These are phyloP conservation scores for Elongisporangium senticosum DNA, from an alignment of 352 stramenopile species.

Conservation along the genomic window DNA sequence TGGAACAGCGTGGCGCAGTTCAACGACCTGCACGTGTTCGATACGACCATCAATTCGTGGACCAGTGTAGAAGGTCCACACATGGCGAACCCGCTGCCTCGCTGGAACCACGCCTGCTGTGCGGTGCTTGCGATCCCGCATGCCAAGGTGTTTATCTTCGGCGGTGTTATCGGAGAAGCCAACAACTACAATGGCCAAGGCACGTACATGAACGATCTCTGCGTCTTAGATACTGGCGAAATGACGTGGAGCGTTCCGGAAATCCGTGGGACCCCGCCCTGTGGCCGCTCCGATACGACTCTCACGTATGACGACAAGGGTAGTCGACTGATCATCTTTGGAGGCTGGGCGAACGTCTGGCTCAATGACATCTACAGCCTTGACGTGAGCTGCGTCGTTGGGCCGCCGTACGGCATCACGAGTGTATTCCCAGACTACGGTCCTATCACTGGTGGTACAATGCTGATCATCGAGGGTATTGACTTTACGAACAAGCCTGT, in stretches of 20 bases:
- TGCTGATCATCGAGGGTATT: slow-evolving; percentile 87
- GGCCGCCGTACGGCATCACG: slow-evolving; percentile 94
- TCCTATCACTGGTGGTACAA: slow-evolving; percentile 89
- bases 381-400: slow-evolving; percentile 93
- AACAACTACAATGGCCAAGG: slow-evolving; percentile 84
- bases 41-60: slow-evolving; percentile 86
- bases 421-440: slow-evolving; percentile 85
- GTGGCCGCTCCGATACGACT: slow-evolving; percentile 89
- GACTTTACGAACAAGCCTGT: slow-evolving; percentile 85
- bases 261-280: slow-evolving; percentile 76
- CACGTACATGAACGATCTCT: slow-evolving; percentile 86
- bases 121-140: slow-evolving; percentile 93
- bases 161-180: slow-evolving; percentile 90
- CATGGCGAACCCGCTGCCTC: slow-evolving; percentile 69
- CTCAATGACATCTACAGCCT: slow-evolving; percentile 89
- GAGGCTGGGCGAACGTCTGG: slow-evolving; percentile 95
- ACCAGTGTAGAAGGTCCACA: slow-evolving; percentile 67
- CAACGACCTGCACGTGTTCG: slow-evolving; percentile 93
- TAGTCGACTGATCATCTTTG: slow-evolving; percentile 91
- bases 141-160: slow-evolving; percentile 96
- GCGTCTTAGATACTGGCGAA: slow-evolving; percentile 91
- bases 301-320: slow-evolving; percentile 92
- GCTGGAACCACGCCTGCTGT: slow-evolving; percentile 94
- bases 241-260: slow-evolving; percentile 84
- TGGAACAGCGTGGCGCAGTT: slow-evolving; percentile 95